phyloP scores from a whole-genome alignment of 2,329 filamentous ascomycete genomes.

The Fusarium praegraminearum region DNA sequence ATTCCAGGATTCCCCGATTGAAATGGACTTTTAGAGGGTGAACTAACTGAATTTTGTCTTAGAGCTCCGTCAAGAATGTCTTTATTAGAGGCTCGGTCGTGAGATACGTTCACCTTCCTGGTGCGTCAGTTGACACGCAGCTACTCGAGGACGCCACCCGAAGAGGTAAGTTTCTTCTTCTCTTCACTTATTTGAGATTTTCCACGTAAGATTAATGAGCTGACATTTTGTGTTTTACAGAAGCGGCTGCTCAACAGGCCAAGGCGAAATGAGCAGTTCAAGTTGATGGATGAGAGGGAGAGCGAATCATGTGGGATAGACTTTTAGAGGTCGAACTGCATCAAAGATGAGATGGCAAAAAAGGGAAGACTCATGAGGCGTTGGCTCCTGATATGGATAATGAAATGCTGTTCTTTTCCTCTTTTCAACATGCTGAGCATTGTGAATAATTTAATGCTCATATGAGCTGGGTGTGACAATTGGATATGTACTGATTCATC shows the following conservation, averaged over 20 bases:
- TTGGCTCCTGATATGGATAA: constrained; percentile 49
- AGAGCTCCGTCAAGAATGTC: constrained; percentile 90
- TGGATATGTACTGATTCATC: neutral
- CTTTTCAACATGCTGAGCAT: neutral
- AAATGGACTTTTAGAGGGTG: neutral
- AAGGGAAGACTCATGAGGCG: constrained; percentile 39
- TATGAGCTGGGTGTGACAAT: neutral
- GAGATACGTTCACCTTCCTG: constrained; percentile 89
- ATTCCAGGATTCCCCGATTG: neutral
- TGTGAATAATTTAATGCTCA: neutral
- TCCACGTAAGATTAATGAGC: neutral
- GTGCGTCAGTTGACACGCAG: constrained; percentile 83
- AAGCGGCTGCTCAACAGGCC: constrained; percentile 68
- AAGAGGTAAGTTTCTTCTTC: constrained; percentile 70
- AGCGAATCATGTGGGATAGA: constrained; percentile 15
- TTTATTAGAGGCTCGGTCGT: constrained; percentile 96
- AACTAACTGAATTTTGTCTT: constrained; percentile 1
- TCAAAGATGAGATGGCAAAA: constrained; percentile 38
- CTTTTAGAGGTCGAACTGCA: constrained; percentile 29
- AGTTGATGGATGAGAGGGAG: constrained; percentile 4
- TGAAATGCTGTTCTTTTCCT: constrained; percentile 42
- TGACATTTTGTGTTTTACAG: constrained; percentile 50
- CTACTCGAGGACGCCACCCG: constrained; percentile 91
- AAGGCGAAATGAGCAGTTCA: constrained; percentile 62
- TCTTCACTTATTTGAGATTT: neutral